A percentile compares a stretch with the other conserved stretches of the same genome.
Conservation (phyloP, 495 filamentous ascomycete genomes). For the Lophiotrema nucula region DNA sequence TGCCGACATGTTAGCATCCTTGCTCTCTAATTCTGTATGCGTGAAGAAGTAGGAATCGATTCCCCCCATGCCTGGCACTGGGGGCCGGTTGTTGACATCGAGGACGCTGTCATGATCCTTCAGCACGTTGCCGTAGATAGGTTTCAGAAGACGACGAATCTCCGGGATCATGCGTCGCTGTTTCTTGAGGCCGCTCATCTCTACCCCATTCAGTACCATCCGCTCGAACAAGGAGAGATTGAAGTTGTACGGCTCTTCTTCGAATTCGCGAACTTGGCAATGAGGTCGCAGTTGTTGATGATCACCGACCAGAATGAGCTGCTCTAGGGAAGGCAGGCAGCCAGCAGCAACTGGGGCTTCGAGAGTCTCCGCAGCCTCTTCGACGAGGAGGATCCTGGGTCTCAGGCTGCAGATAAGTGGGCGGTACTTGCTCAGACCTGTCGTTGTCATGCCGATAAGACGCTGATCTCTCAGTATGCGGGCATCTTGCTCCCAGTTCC, state of each 20-base stretch:
- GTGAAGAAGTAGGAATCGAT: slow-evolving; percentile 68
- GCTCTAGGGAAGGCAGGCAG: slow-evolving; percentile 66
- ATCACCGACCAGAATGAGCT: slow-evolving; percentile 74
- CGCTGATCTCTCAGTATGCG: slow-evolving; percentile 53
- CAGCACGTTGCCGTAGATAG: slow-evolving; percentile 66
- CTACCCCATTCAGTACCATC: slow-evolving; percentile 66
- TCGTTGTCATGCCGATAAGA: slow-evolving; percentile 72
- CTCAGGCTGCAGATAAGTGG: slow-evolving; percentile 66
- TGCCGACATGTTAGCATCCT: slow-evolving; percentile 65
- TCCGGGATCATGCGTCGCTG: slow-evolving; percentile 76
- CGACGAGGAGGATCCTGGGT: slow-evolving; percentile 66
- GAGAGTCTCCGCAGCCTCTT: slow-evolving; percentile 74
- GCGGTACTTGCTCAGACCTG: slow-evolving; percentile 87
- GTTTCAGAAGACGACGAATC: slow-evolving; percentile 59
- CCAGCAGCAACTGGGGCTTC: slow-evolving; percentile 65
- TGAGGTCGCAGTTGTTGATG: slow-evolving; percentile 70
- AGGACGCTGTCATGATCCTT: slow-evolving; percentile 68
- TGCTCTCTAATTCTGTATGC: slow-evolving; percentile 66
- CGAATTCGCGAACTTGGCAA: slow-evolving; percentile 55
- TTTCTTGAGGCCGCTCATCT: slow-evolving; percentile 56
- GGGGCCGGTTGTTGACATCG: slow-evolving; percentile 48
- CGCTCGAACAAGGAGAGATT: slow-evolving; percentile 76
- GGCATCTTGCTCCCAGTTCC: slow-evolving; percentile 57
- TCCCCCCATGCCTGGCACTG: slow-evolving; percentile 77
- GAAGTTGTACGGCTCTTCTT: slow-evolving; percentile 57